A percentile compares a stretch with the other conserved stretches of the same genome.
Conservation (phyloP, 305 asterid species). For the Fraxinus nigra region DNA sequence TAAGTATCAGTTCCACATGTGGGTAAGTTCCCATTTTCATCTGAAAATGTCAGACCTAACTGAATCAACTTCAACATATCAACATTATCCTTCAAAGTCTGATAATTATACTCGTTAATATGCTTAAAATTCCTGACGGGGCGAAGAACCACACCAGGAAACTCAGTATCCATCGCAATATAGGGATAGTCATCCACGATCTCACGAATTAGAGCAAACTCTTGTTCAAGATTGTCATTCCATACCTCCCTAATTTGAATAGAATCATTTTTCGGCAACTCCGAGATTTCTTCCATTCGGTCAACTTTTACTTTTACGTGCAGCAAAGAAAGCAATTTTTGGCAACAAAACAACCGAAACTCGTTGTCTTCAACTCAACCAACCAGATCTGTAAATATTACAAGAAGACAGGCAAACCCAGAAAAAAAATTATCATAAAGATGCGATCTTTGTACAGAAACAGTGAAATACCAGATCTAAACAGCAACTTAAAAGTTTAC, state of each 20-base stretch:
- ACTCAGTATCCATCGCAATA: slow-evolving; percentile 62
- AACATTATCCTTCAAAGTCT: slow-evolving; percentile 54
- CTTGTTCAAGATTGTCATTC: slow-evolving; percentile 45
- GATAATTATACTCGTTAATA: slow-evolving; percentile 47
- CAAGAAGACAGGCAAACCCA: neutral
- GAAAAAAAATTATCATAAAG: slow-evolving; percentile 15
- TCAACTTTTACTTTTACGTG: neutral
- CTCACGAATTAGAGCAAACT: slow-evolving; percentile 44
- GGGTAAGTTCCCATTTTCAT: slow-evolving; percentile 50
- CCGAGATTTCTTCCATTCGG: slow-evolving; percentile 34
- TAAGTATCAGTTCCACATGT: slow-evolving; percentile 34
- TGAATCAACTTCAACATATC: slow-evolving; percentile 57
- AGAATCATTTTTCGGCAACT: slow-evolving; percentile 34
- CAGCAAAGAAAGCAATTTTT: slow-evolving; percentile 4
- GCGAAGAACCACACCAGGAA: slow-evolving; percentile 54
- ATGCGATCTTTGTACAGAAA: slow-evolving; percentile 14
- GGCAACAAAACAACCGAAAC: neutral
- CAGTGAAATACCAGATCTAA: slow-evolving; percentile 19
- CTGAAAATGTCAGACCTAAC: slow-evolving; percentile 52
- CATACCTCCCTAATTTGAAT: slow-evolving; percentile 54
- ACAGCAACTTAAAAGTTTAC: slow-evolving; percentile 7
- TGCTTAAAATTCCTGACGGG: slow-evolving; percentile 46
- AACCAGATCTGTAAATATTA: slow-evolving; percentile 21
- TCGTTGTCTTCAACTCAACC: slow-evolving; percentile 14
- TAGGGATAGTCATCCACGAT: slow-evolving; percentile 45